Percentiles rank a stretch among this genome's conserved stretches.
These are phyloP conservation scores for Claviceps citrina DNA, from an alignment of 2,329 filamentous ascomycete genomes.

Conservation along the genomic window DNA sequence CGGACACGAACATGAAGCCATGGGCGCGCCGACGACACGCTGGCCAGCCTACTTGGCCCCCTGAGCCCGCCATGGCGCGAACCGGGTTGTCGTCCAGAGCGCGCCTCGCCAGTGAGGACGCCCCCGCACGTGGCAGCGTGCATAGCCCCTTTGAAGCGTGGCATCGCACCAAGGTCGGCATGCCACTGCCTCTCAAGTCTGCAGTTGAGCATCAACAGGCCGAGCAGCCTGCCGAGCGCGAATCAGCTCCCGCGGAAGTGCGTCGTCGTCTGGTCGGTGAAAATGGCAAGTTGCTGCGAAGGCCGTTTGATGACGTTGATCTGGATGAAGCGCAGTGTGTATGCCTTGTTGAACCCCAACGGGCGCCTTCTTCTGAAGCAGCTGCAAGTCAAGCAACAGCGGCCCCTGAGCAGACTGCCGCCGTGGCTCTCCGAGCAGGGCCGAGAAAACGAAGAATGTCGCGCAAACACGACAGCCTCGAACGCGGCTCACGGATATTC, in stretches of 20 bases:
- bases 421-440: too few species aligned
- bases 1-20: constrained; percentile 1
- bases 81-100: neutral
- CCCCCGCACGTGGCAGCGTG: neutral
- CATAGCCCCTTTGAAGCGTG: constrained; percentile 14
- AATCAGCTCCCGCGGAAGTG: neutral
- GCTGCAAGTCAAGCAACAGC: neutral
- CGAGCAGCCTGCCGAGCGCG: neutral
- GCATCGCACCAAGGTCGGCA: constrained; percentile 22
- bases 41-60: neutral
- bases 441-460: neutral
- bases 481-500: constrained; percentile 44
- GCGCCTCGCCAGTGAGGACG: neutral
- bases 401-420: neutral
- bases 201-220: neutral
- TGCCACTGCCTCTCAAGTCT: constrained; percentile 4
- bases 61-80: neutral
- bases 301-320: constrained; percentile 30
- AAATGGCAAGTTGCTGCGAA: constrained; percentile 26
- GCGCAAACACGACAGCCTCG: constrained; percentile 7
- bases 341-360: too few species aligned
- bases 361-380: too few species aligned
- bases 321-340: neutral
- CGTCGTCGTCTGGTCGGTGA: constrained; percentile 21
- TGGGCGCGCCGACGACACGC: neutral